These are phyloP conservation scores for Lasiodiplodia citricola DNA, from an alignment of 2,329 filamentous ascomycete genomes.

Conservation along the genomic window DNA sequence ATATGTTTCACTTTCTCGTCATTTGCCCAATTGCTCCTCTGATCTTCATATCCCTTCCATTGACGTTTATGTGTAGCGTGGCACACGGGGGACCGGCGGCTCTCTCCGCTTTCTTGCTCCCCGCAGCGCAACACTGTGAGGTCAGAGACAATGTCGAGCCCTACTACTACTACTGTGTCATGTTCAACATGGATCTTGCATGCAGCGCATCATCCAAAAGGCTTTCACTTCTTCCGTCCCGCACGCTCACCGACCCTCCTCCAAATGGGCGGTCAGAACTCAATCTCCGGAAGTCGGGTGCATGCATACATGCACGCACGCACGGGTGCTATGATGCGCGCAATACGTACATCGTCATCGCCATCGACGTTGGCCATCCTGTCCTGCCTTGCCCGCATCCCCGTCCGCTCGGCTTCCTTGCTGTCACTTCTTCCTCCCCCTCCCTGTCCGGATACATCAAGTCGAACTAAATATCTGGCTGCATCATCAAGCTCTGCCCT, in stretches of 20 bases:
- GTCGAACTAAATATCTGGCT: neutral
- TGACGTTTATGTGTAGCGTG: slow-evolving; percentile 21
- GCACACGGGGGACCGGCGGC: neutral
- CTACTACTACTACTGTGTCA: slow-evolving; percentile 1
- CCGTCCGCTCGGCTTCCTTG: neutral
- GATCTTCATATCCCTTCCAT: neutral
- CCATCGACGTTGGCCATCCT: neutral
- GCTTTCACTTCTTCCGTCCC: neutral
- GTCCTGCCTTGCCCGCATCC: neutral
- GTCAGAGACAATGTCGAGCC: neutral
- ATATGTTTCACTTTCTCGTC: neutral
- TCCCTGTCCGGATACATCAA: neutral
- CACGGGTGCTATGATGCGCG: neutral
- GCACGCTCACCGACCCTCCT: neutral
- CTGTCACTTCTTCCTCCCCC: neutral
- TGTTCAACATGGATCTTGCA: neutral
- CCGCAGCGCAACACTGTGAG: neutral
- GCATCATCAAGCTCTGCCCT: neutral
- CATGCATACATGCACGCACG: neutral
- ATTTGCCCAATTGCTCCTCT: neutral
- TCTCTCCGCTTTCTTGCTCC: neutral
- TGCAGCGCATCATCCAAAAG: neutral
- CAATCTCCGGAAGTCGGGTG: neutral
- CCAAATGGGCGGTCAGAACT: neutral
- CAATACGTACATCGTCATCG: neutral